A percentile compares a stretch with the other conserved stretches of the same genome.
These are phyloP conservation scores for Globisporangium echinulatum DNA, from an alignment of 352 stramenopile genomes.

Conservation along the genomic window DNA sequence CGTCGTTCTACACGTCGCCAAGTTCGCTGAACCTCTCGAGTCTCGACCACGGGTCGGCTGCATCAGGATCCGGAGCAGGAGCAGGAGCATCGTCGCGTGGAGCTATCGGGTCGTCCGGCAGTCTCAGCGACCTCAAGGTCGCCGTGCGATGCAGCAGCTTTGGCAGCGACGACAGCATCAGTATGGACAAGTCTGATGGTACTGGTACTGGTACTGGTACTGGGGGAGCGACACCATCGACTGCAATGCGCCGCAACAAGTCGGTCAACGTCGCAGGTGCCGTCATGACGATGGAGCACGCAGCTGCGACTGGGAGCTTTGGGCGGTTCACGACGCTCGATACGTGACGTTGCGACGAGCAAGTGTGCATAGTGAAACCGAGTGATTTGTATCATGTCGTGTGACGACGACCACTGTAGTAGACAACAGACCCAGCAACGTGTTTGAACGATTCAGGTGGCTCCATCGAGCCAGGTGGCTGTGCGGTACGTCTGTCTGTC, in stretches of 20 bases:
- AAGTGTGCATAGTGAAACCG: background rate
- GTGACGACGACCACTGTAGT: too few relatives aligned
- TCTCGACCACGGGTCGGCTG: conserved; percentile 36
- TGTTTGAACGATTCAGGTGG: too few relatives aligned
- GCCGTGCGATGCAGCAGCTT: conserved; percentile 4
- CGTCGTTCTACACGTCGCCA: conserved; percentile 84
- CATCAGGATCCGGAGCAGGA: too few relatives aligned
- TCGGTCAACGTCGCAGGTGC: conserved; percentile 78
- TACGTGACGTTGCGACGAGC: conserved; percentile 9
- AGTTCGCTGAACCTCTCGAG: conserved; percentile 83
- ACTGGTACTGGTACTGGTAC: too few relatives aligned
- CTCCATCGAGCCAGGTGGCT: too few relatives aligned
- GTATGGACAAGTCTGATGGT: too few relatives aligned
- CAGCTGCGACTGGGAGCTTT: conserved; percentile 19
- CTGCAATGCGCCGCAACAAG: conserved; percentile 54
- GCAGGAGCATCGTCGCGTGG: too few relatives aligned
- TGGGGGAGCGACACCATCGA: background rate
- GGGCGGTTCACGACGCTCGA: conserved; percentile 31
- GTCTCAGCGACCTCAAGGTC: background rate
- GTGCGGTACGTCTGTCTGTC: conserved; percentile 1
- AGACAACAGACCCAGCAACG: too few relatives aligned
- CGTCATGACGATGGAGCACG: conserved; percentile 74
- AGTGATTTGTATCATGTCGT: background rate
- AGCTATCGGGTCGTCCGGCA: background rate
- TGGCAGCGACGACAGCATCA: conserved; percentile 10